phyloP scores from a whole-genome alignment of 2,329 filamentous ascomycete species.

The Phoma sp. region DNA sequence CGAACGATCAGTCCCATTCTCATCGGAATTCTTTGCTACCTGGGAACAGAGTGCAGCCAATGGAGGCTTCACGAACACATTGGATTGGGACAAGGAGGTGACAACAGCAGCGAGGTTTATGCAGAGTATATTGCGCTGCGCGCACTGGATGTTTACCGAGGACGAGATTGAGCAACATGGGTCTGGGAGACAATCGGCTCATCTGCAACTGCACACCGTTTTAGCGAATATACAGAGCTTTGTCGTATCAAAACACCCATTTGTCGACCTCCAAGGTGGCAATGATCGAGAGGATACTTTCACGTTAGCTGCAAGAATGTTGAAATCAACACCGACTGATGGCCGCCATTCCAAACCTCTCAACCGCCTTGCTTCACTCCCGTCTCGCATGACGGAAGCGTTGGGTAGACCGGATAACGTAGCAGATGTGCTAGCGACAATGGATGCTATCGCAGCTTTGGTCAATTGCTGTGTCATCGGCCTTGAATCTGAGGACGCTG shows the following conservation, averaged over 20 bases:
- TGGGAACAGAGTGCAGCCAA: not conserved
- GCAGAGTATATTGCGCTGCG: too few relatives aligned
- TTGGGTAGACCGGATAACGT: not conserved
- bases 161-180: too few relatives aligned
- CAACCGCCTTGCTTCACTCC: not conserved
- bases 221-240: not conserved
- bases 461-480: constrained; percentile 17
- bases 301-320: not conserved
- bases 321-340: not conserved
- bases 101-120: too few relatives aligned
- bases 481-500: constrained; percentile 17
- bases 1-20: not conserved
- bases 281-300: not conserved
- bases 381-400: not conserved
- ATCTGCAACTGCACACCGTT: not conserved
- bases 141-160: too few relatives aligned
- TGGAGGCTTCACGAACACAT: not conserved
- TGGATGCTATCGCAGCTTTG: not conserved
- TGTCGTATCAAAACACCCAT: too few relatives aligned
- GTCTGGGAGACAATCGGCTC: too few relatives aligned
- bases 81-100: too few relatives aligned
- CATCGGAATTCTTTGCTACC: not conserved
- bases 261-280: too few relatives aligned
- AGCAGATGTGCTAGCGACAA: not conserved
- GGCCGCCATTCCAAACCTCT: not conserved